phyloP scores from a whole-genome alignment of 2,329 filamentous ascomycete species.

The Apiospora malaysiana region DNA sequence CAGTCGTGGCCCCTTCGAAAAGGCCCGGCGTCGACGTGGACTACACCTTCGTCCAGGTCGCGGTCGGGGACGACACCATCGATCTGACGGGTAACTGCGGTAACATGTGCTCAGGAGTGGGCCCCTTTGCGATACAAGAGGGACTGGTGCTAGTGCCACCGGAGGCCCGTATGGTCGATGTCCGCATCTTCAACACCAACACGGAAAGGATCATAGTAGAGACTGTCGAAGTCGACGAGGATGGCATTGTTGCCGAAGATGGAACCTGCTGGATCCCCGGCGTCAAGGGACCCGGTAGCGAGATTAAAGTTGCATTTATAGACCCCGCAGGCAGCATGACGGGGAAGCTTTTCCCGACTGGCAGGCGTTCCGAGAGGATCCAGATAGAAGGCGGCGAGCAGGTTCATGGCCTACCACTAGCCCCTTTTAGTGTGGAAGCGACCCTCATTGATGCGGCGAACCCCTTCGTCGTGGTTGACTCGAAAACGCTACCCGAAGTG shows the following conservation, averaged over 20 bases:
- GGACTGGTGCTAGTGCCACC: conserved; percentile 42
- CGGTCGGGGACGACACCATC: conserved; percentile 58
- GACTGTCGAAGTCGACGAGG: conserved; percentile 55
- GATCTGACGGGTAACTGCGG: conserved; percentile 68
- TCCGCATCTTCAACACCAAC: conserved; percentile 66
- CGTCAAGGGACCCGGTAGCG: conserved; percentile 57
- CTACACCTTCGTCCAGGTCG: conserved; percentile 68
- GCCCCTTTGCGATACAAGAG: conserved; percentile 63
- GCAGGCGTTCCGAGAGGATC: conserved; percentile 52
- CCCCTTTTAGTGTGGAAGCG: conserved; percentile 38
- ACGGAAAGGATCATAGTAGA: conserved; percentile 62
- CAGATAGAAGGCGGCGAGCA: conserved; percentile 38
- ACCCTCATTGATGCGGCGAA: conserved; percentile 46
- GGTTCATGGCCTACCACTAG: background rate
- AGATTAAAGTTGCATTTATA: conserved; percentile 63
- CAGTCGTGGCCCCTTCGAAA: conserved; percentile 52
- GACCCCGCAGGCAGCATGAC: conserved; percentile 67
- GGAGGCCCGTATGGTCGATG: conserved; percentile 29
- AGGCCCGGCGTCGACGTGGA: conserved; percentile 59
- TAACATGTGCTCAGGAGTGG: conserved; percentile 66
- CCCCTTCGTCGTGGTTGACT: conserved; percentile 57
- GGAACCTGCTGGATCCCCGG: conserved; percentile 65
- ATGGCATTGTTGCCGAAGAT: conserved; percentile 51
- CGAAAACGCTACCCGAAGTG: conserved; percentile 41
- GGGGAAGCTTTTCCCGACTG: conserved; percentile 62